A percentile compares a stretch with the other conserved stretches of the same genome.
Evolutionary conservation across 192 early-diverging fungal species (phyloP).

Genomic region (Jimgerdemannia lactiflua): DNA sequence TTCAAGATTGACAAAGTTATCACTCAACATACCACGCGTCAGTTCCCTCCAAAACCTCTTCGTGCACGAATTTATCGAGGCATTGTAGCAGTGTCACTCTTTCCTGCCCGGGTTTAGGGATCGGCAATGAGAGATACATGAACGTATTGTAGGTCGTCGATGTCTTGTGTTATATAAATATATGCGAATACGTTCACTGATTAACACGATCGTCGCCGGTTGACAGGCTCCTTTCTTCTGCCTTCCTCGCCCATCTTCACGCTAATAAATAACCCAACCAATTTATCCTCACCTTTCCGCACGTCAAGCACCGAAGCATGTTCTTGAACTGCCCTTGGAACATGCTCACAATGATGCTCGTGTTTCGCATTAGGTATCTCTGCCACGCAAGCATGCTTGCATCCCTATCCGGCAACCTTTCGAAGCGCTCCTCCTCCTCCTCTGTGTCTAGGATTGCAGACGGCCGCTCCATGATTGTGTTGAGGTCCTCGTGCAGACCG

Average conservation of each 20-base stretch:
- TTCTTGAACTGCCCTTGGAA: conserved; percentile 87
- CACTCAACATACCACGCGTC: conserved; percentile 68
- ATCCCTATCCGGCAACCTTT: conserved; percentile 58
- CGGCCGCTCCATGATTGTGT: conserved; percentile 50
- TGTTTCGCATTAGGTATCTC: conserved; percentile 68
- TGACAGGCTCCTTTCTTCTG: too few relatives aligned
- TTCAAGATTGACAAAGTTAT: not conserved
- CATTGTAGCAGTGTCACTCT: conserved; percentile 79
- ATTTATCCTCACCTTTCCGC: conserved; percentile 36
- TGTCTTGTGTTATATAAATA: conserved; percentile 27
- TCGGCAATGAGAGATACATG: conserved; percentile 89
- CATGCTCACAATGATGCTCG: conserved; percentile 81
- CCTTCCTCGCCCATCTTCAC: not conserved
- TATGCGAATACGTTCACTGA: not conserved
- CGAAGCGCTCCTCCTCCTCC: conserved; percentile 58
- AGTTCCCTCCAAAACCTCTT: conserved; percentile 86
- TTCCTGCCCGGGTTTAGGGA: conserved; percentile 58
- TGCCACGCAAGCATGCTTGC: conserved; percentile 71
- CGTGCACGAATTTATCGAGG: conserved; percentile 79
- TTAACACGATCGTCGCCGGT: not conserved
- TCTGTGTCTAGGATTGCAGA: conserved; percentile 31
- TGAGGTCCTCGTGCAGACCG: conserved; percentile 90
- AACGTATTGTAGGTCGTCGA: conserved; percentile 90
- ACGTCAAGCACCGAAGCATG: conserved; percentile 65
- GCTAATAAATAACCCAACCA: conserved; percentile 21